Percentiles rank a stretch among this genome's conserved stretches.
Conservation (phyloP, 768 basidiomycete genomes). For the Boletus vinaceobasis region DNA sequence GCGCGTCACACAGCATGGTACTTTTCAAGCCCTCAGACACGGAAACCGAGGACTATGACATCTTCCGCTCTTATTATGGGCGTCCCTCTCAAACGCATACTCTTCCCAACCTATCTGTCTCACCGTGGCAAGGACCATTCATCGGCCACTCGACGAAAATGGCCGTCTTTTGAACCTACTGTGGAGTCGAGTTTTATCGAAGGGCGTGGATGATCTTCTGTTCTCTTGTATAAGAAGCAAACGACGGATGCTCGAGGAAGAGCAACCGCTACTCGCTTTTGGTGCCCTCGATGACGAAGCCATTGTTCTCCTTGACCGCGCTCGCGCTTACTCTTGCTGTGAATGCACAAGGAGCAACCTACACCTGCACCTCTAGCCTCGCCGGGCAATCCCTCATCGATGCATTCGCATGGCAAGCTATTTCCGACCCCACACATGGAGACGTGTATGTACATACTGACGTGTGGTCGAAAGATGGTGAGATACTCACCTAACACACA, state of each 20-base stretch:
- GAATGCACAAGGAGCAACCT: neutral
- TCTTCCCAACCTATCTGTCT: neutral
- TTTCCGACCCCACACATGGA: conserved; percentile 31
- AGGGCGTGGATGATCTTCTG: no score
- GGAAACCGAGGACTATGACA: no score
- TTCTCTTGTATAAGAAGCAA: no score
- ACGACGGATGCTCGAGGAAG: no score
- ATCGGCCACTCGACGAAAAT: neutral
- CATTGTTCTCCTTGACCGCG: neutral
- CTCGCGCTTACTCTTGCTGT: neutral
- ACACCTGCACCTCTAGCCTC: conserved; percentile 37
- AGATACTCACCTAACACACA: neutral
- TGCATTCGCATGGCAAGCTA: conserved; percentile 24
- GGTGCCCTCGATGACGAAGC: neutral
- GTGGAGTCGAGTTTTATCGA: neutral
- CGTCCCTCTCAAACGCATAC: neutral
- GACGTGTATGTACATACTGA: conserved; percentile 13
- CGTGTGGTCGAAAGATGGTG: neutral
- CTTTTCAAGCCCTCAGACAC: no score
- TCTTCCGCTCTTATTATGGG: neutral
- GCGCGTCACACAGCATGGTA: no score
- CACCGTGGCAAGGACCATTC: neutral
- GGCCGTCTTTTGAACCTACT: neutral
- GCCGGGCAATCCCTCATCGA: conserved; percentile 46
- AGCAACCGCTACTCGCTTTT: no score